Base-by-base conservation (phyloP, 192 early-diverging fungal genomes). In the Coemansia biformis region DNA sequence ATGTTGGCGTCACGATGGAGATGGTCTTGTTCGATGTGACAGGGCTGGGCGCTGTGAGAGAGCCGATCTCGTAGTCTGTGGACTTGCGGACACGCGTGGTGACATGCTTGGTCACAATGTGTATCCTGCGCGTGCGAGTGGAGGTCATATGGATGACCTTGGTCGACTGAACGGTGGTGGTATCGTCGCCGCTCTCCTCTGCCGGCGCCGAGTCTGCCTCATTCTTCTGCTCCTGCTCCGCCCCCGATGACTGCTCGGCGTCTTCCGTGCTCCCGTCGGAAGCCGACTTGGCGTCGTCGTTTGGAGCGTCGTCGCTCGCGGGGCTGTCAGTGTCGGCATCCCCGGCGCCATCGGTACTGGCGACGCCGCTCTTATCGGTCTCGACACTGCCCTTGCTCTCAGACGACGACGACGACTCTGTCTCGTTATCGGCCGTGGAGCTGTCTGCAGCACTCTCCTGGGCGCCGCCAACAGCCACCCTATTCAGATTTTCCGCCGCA, bases 1-100 rank as follows among this genome's bases (percentile, higher is more conserved):
- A 62, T 12, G 70, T 66, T n/a, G 70, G 70, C 14, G 62, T 61
- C 28, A 58, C 58, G n/a, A 61, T 73, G 6, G 69, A 61, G 8
- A 45, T 49, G 9, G 69, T 55, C 33, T 61, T 64, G 57, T 61
- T 61, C 22, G 44, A 45, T 8, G 42, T 54, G 8, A 53, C 44
- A 18, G 57, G 14, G 24, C 23, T 44, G 2, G 57, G 15, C 22
- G 49, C 46, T 4, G 50, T 46, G 12, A 41, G 12, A 38, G 30
- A 41, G 12, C 11, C 22, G 18, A 38, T 24, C 24, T 26, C 26
- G 2, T 22, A 16, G 4, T 48, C 19, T 12, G 38, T 31, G 1
- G 30, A 9, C 28, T 45, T 49, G 14, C 31, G 37, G 32, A 61
- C 35, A 3, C 56, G 54, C 36, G 43, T 66, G 9, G 58, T 61